Evolutionary conservation across 495 filamentous ascomycete species (phyloP), one percentile per base, ranked within the genome.

Genomic region (Filosporella fistucella): DNA sequence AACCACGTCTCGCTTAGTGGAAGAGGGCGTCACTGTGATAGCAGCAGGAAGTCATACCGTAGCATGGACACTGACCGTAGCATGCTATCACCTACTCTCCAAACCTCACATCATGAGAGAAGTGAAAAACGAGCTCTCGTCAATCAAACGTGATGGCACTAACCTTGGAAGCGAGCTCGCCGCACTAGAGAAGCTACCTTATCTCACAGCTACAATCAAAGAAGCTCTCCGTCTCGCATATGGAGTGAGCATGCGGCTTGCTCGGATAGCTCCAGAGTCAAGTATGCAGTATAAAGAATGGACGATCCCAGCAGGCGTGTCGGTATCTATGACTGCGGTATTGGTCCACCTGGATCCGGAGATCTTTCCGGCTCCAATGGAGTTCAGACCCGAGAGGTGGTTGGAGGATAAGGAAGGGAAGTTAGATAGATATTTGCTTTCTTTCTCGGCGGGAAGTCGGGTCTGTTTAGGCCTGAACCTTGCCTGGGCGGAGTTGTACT

Each of bases 341-440:
- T 65, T 75, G 42, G 60, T 74, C 2, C 74, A 77, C 49, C 64
- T 61, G 26, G 57, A 78, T 46, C 47, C 68, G 17, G 50, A 50
- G 1, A 58, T 75, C 30, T 80, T 77, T 49, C 67, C 74, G 0
- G 51, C 75, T 10, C 65, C 75, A 0, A 49, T 63, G 2, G 52
- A 52, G 8, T 80, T 77, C 48, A 47, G 61, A 14, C 77, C 78
- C 0, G 71, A 77, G 20, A 63, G 77, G 12, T 82, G 74, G 72
- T 52, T 77, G 26, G 44, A 42, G 16, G 34, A 49, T 25, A 43
- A 55, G 1, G 48, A 52, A 9, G 40, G 42, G 17, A 11, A 37
- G 16, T 34, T 59, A 11, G 51, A 75, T 20, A 72, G 63, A 41
- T 72, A 74, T 32, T 35, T 79, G 48, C 58, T 74, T 4, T 46